Percentiles rank a stretch among this genome's conserved stretches.
Evolutionary conservation across 2,329 filamentous ascomycete species (phyloP).

Genomic region (Talaromyces islandicus): DNA sequence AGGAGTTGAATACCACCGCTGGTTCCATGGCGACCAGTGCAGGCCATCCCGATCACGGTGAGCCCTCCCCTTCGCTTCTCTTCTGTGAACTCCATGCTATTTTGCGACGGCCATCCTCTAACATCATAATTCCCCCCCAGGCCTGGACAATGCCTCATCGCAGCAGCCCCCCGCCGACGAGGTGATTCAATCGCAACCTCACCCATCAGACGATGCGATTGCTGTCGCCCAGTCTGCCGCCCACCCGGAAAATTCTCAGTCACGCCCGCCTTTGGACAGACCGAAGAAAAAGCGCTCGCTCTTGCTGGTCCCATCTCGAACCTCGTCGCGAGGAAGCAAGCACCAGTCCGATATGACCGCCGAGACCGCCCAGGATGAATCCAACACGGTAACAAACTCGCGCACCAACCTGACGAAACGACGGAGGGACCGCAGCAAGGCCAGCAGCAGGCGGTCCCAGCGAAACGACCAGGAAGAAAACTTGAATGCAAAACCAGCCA

Average conservation of each 20-base stretch:
- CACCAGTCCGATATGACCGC: slow-evolving; percentile 28
- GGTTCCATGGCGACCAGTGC: slow-evolving; percentile 26
- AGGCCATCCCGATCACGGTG: slow-evolving; percentile 6
- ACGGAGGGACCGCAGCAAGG: slow-evolving; percentile 61
- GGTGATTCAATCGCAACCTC: slow-evolving; percentile 6
- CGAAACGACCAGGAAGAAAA: slow-evolving; percentile 27
- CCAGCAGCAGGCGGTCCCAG: slow-evolving; percentile 48
- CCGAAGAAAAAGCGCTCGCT: slow-evolving; percentile 34
- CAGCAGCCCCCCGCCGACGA: slow-evolving; percentile 9
- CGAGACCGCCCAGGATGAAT: slow-evolving; percentile 27
- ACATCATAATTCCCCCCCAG: neutral
- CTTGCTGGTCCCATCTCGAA: slow-evolving; percentile 31
- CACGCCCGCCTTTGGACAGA: slow-evolving; percentile 13
- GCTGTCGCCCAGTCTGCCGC: slow-evolving; percentile 7
- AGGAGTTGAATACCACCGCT: slow-evolving; percentile 23
- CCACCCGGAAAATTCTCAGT: slow-evolving; percentile 4
- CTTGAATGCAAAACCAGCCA: slow-evolving; percentile 25
- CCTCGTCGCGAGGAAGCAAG: slow-evolving; percentile 32
- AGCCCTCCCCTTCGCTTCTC: neutral
- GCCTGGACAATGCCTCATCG: slow-evolving; percentile 12
- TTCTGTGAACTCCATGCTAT: neutral
- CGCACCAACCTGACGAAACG: slow-evolving; percentile 60
- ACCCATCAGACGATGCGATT: slow-evolving; percentile 8
- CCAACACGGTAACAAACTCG: slow-evolving; percentile 57
- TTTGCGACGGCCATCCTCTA: neutral